A percentile compares a stretch with the other conserved stretches of the same genome.
phyloP scores from a whole-genome alignment of 306 rosid genomes.

The Vachellia pachyceras region DNA sequence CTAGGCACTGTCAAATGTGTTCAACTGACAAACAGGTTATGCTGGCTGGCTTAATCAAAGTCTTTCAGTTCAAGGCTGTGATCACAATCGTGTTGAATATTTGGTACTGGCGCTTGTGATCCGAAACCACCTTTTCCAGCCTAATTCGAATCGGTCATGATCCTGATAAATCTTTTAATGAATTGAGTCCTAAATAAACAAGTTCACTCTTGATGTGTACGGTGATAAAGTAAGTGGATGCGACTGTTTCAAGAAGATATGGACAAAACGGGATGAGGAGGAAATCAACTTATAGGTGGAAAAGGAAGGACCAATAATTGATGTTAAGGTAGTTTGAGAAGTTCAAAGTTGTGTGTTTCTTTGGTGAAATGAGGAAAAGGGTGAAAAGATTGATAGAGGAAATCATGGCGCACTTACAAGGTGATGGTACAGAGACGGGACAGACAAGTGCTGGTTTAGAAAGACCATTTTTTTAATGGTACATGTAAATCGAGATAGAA shows the following conservation, averaged over 20 bases:
- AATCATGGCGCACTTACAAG: not conserved
- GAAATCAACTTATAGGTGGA: not conserved
- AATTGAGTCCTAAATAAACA: not conserved
- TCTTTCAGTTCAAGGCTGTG: not conserved
- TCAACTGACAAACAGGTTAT: not conserved
- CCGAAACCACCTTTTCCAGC: no score
- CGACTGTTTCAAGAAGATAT: no score
- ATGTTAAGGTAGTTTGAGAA: not conserved
- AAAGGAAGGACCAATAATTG: not conserved
- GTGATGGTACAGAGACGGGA: not conserved
- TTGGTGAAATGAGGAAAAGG: not conserved
- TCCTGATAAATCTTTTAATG: no score
- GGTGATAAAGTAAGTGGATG: no score
- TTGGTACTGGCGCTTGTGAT: no score
- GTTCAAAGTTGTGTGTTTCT: not conserved
- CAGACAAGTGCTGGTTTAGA: no score
- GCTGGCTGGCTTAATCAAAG: not conserved
- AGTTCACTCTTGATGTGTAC: not conserved
- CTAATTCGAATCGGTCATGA: no score
- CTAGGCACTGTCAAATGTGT: no score
- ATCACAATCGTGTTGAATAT: no score
- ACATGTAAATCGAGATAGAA: no score
- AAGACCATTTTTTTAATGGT: no score
- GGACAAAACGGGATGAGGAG: no score
- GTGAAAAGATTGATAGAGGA: not conserved